phyloP scores from a whole-genome alignment of 805 yeast species.

The Phaffomyces thermotolerans region DNA sequence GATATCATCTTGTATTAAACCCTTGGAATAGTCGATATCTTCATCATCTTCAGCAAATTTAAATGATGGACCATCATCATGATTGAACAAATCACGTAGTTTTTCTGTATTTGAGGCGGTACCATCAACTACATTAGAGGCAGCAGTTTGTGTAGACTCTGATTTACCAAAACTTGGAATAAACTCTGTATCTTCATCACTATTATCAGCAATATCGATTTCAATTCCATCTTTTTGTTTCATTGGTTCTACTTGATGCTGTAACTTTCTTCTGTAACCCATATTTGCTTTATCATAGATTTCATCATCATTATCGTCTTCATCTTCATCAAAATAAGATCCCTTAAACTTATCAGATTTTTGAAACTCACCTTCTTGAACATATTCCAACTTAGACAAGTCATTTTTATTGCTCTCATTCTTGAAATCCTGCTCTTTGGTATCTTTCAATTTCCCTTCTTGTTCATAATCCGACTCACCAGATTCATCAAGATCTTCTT shows the following conservation, averaged over 20 bases:
- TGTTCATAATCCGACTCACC: constrained; percentile 41
- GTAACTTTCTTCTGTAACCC: neutral
- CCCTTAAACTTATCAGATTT: constrained; percentile 2
- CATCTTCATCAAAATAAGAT: constrained; percentile 20
- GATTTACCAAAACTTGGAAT: constrained; percentile 44
- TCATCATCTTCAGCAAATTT: constrained; percentile 38
- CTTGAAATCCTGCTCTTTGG: constrained; percentile 23
- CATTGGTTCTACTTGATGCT: neutral
- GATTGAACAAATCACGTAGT: constrained; percentile 53
- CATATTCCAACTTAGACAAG: constrained; percentile 21
- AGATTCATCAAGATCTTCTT: constrained; percentile 33
- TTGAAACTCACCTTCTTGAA: constrained; percentile 23
- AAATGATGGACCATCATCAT: constrained; percentile 32
- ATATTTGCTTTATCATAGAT: constrained; percentile 6
- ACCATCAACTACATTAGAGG: constrained; percentile 17
- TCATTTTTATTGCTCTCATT: neutral
- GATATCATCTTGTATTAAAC: constrained; percentile 20
- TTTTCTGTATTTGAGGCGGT: constrained; percentile 47
- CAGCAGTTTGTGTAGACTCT: neutral
- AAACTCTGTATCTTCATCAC: constrained; percentile 24
- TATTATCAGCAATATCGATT: constrained; percentile 21
- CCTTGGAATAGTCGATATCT: constrained; percentile 35
- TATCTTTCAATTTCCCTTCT: constrained; percentile 28
- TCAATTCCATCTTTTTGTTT: constrained; percentile 19
- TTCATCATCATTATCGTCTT: constrained; percentile 17